A percentile compares a stretch with the other conserved stretches of the same genome.
Conservation (phyloP, 768 basidiomycete species). For the Paxillus ammoniavirescens region DNA sequence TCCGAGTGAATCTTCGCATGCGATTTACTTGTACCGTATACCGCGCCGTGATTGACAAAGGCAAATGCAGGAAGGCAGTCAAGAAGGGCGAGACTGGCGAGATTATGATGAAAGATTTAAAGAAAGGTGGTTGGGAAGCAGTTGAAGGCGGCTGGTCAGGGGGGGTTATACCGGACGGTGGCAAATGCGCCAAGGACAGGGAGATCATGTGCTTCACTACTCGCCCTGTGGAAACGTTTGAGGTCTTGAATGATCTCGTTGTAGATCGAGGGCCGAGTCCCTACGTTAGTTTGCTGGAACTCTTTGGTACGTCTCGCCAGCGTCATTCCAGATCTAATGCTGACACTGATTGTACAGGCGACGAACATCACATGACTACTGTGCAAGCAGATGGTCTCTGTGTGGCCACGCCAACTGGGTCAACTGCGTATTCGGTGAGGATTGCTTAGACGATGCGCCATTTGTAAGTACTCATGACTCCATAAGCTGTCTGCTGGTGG, state of each 20-base stretch:
- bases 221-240: constrained; percentile 91
- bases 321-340: constrained; percentile 1
- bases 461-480: constrained; percentile 8
- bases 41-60: constrained; percentile 78
- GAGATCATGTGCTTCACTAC: constrained; percentile 99
- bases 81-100: constrained; percentile 94
- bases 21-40: constrained; percentile 99
- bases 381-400: constrained; percentile 97
- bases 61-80: constrained; percentile 72
- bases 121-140: constrained; percentile 93
- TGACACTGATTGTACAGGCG: constrained; percentile 52
- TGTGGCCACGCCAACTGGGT: constrained; percentile 94
- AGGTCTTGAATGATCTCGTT: constrained; percentile 94
- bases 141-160: constrained; percentile 76
- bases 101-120: constrained; percentile 93
- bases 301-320: constrained; percentile 72
- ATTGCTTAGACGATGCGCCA: neutral
- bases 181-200: constrained; percentile 71
- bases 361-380: constrained; percentile 99
- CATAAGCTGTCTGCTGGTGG: constrained; percentile 89
- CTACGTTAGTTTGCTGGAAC: constrained; percentile 91
- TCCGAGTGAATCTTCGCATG: constrained; percentile 97
- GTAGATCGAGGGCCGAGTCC: constrained; percentile 98
- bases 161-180: constrained; percentile 41
- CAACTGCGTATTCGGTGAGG: constrained; percentile 94